Base-by-base conservation (phyloP, 1,284 basidiomycete species). In the Apiotrichum akiyoshidainum region DNA sequence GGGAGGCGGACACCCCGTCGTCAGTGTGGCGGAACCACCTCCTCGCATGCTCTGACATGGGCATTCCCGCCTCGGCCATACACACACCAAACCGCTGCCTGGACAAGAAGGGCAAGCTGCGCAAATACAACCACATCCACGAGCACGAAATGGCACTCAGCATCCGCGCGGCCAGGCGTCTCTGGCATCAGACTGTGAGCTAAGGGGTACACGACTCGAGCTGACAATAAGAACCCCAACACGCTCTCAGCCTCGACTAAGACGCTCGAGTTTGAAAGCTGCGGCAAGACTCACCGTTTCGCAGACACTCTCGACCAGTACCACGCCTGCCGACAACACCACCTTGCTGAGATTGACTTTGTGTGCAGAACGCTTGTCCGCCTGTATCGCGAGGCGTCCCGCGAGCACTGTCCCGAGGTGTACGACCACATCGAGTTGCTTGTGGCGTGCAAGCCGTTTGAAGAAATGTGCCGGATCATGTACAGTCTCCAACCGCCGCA, bases 401-500 rank as follows among this genome's bases (percentile, higher is more conserved):
- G 13, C 21, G 34, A 22, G n/a, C 5, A 26, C 8, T 5, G 19
- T 3, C 33, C 16, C n/a, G 46, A 35, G 2, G 8, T 34, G 14
- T n/a, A 50, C 48, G 21, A 50, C 19, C 3, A 7, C 6, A 21
- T 52, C 31, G 51, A 33, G 26, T 7, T 35, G 11, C 10, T 22
- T 1, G 51, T 52, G 9, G 12, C 31, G 8, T 42, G 26, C 13
- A 2, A n/a, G 26, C 14, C 26, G 26, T 41, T 52, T 22, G 16
- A 34, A n/a, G 16, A 31, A 14, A 52, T 52, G 51, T 52, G 51
- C 39, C 22, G 26, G 4, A 11, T 42, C 14, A 52, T 52, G 51
- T 35, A 19, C 26, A 14, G 16, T 5, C 26, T 9, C 31, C 40
- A 31, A 41, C 26, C 19, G 11, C 16, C 35, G 5, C 16, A 33